Conservation (phyloP, 2,329 filamentous ascomycete genomes). For the Metarhizium guizhouense region DNA sequence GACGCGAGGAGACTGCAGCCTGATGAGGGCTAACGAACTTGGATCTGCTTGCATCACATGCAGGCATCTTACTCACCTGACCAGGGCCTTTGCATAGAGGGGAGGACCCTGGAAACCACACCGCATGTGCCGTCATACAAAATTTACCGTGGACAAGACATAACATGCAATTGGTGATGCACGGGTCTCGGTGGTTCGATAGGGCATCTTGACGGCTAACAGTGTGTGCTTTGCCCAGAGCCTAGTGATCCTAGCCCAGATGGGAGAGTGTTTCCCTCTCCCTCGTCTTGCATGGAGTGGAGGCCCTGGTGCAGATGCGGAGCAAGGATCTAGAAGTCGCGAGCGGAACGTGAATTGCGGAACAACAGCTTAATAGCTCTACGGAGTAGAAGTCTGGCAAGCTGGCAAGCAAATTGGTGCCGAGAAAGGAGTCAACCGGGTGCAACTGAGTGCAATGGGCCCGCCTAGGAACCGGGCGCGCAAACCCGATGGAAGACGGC, state of each 20-base stretch:
- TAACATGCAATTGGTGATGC: background rate
- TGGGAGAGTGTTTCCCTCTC: too few species aligned
- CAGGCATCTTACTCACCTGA: background rate
- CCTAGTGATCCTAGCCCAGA: too few species aligned
- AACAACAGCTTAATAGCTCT: too few species aligned
- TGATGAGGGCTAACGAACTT: background rate
- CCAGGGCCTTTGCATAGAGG: background rate
- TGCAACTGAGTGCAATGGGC: too few species aligned
- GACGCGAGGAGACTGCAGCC: background rate
- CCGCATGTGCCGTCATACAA: background rate
- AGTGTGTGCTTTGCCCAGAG: background rate
- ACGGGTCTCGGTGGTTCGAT: background rate
- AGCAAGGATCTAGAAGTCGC: background rate
- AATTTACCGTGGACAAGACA: background rate
- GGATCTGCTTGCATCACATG: background rate
- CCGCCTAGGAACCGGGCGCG: too few species aligned
- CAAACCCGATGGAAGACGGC: too few species aligned
- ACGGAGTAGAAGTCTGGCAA: too few species aligned
- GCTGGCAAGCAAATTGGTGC: too few species aligned
- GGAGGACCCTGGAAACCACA: background rate
- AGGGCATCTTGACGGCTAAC: too few species aligned
- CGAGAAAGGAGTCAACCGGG: too few species aligned
- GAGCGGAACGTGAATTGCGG: too few species aligned
- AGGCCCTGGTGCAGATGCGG: background rate
- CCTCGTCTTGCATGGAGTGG: too few species aligned